A percentile compares a stretch with the other conserved stretches of the same genome.
Conservation (phyloP, 1,284 basidiomycete species). For the Leccinum subrobustum region DNA sequence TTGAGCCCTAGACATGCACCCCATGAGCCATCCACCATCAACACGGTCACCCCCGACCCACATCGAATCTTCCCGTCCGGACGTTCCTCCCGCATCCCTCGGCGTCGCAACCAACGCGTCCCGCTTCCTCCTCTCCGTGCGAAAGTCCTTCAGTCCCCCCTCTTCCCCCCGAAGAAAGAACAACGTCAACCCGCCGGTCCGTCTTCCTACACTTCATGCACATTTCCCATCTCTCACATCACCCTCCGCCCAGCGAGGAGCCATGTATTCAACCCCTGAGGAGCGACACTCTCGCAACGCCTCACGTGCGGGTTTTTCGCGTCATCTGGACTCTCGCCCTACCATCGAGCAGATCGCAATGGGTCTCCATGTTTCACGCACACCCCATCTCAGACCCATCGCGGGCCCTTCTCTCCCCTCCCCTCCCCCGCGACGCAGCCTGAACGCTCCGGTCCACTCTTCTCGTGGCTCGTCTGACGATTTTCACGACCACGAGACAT, state of each 20-base stretch:
- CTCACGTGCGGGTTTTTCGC: slow-evolving; percentile 39
- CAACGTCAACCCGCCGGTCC: slow-evolving; percentile 13
- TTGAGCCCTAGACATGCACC: slow-evolving; percentile 5
- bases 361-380: slow-evolving; percentile 71
- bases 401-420: slow-evolving; percentile 19
- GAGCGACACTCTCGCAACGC: slow-evolving; percentile 36
- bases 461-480: slow-evolving; percentile 14
- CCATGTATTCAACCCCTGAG: slow-evolving; percentile 55
- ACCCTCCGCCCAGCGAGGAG: slow-evolving; percentile 27
- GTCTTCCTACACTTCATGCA: slow-evolving; percentile 5
- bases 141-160: slow-evolving; percentile 28
- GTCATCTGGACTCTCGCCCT: slow-evolving; percentile 49
- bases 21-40: slow-evolving; percentile 16
- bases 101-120: slow-evolving; percentile 26
- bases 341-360: slow-evolving; percentile 73
- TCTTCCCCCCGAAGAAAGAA: slow-evolving; percentile 23
- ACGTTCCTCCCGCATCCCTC: slow-evolving; percentile 2
- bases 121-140: slow-evolving; percentile 33
- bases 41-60: slow-evolving; percentile 16
- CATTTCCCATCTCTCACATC: slow-evolving; percentile 10
- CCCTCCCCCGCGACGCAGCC: slow-evolving; percentile 21
- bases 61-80: slow-evolving; percentile 7
- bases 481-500: slow-evolving; percentile 25
- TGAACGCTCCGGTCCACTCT: slow-evolving; percentile 9
- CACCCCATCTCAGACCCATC: slow-evolving; percentile 57